These are phyloP conservation scores for Begonia masoniana DNA, from an alignment of 306 rosid genomes.

Conservation along the genomic window DNA sequence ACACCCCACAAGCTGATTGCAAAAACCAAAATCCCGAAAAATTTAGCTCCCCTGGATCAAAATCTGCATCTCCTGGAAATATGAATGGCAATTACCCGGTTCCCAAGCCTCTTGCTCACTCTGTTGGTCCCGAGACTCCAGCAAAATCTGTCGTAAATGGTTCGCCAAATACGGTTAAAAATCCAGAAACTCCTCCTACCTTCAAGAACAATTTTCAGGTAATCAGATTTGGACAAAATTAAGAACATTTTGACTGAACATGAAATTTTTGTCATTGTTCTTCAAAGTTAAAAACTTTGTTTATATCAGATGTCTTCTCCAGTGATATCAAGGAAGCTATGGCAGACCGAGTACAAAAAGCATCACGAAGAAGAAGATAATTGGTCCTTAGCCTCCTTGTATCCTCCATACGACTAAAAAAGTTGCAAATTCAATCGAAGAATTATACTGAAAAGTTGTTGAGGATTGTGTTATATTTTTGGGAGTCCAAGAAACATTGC, in stretches of 20 bases:
- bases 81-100: slow-evolving; percentile 37
- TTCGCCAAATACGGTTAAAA: slow-evolving; percentile 30
- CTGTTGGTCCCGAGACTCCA: slow-evolving; percentile 33
- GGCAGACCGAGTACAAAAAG: slow-evolving; percentile 42
- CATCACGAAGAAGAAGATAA: slow-evolving; percentile 70
- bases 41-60: slow-evolving; percentile 30
- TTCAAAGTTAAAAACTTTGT: neutral
- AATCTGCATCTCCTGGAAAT: slow-evolving; percentile 23
- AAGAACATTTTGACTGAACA: slow-evolving; percentile 1
- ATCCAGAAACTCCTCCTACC: slow-evolving; percentile 35
- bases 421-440: too few species aligned
- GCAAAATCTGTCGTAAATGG: slow-evolving; percentile 11
- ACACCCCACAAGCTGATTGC: slow-evolving; percentile 24
- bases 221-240: slow-evolving; percentile 8
- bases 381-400: slow-evolving; percentile 78
- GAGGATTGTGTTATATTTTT: too few species aligned
- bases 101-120: slow-evolving; percentile 3
- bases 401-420: slow-evolving; percentile 43
- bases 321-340: slow-evolving; percentile 31
- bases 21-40: slow-evolving; percentile 31
- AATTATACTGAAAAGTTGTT: neutral
- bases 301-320: slow-evolving; percentile 23
- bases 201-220: slow-evolving; percentile 48
- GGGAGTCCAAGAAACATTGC: too few species aligned
- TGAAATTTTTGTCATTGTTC: neutral